These are phyloP conservation scores for Blastocystis sp. DNA, from an alignment of 352 stramenopile species.

Conservation along the genomic window DNA sequence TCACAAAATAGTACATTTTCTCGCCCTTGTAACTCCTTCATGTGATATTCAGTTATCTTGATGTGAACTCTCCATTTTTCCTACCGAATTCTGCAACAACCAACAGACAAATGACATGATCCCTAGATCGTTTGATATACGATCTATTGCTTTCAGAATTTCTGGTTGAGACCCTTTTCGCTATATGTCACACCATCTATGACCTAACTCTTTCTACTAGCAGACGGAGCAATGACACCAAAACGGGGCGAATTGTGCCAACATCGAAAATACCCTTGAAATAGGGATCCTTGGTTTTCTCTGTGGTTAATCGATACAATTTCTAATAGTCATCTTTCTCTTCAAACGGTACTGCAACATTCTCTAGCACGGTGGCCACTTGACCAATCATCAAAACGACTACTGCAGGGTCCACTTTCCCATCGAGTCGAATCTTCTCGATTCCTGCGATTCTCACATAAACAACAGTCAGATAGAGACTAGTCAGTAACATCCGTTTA, in stretches of 20 bases:
- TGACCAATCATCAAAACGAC: background rate
- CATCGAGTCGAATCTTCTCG: background rate
- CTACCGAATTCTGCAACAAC: background rate
- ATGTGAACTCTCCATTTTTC: background rate
- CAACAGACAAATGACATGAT: background rate
- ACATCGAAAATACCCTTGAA: background rate
- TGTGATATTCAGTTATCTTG: background rate
- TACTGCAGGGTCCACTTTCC: background rate
- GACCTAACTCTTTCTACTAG: background rate
- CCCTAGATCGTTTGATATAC: background rate
- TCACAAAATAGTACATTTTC: constrained; percentile 35
- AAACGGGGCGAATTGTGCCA: background rate
- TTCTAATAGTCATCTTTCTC: background rate
- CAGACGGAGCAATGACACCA: background rate
- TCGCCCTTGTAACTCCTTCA: background rate
- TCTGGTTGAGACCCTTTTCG: background rate
- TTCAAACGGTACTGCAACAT: background rate
- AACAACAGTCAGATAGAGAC: background rate
- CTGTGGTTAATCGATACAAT: background rate
- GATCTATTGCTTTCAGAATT: background rate
- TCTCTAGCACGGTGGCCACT: background rate
- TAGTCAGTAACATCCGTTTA: background rate
- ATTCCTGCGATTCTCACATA: constrained; percentile 6
- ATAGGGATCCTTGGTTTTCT: constrained; percentile 11
- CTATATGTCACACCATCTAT: background rate